Evolutionary conservation across 139 green algal species (phyloP).

Genomic region (Closterium sp.): DNA sequence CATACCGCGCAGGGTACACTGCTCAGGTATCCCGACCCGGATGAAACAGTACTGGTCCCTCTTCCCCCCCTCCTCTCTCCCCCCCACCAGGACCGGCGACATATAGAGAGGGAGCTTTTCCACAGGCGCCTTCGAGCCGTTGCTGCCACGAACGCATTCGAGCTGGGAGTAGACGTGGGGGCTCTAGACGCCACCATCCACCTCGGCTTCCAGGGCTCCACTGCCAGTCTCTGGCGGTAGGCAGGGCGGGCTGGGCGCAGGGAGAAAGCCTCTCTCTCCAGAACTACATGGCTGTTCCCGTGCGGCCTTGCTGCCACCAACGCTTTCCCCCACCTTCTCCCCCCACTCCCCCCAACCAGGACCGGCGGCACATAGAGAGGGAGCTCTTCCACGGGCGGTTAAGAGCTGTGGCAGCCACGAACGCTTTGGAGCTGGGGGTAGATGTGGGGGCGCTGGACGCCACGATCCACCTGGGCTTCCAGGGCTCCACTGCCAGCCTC

Average conservation of each 20-base stretch:
- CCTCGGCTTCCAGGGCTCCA: constrained; percentile 75
- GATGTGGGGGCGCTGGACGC: constrained; percentile 91
- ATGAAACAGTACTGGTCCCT: constrained; percentile 58
- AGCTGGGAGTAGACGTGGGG: constrained; percentile 95
- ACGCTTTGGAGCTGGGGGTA: constrained; percentile 92
- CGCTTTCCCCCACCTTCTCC: background rate
- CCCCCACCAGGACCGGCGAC: constrained; percentile 31
- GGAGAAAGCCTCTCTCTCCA: constrained; percentile 74
- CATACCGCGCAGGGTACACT: constrained; percentile 61
- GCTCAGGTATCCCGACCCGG: constrained; percentile 38
- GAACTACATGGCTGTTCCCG: constrained; percentile 84
- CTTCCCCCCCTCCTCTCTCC: background rate
- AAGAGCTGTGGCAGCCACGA: constrained; percentile 83
- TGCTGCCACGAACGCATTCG: constrained; percentile 91
- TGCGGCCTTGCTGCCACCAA: constrained; percentile 69
- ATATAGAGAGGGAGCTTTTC: constrained; percentile 52
- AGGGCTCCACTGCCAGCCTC: constrained; percentile 73
- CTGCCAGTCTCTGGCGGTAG: constrained; percentile 83
- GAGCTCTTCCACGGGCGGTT: constrained; percentile 56
- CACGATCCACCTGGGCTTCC: constrained; percentile 89
- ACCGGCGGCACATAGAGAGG: constrained; percentile 50
- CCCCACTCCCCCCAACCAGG: background rate
- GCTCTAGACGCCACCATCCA: constrained; percentile 89
- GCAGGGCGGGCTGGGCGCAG: constrained; percentile 85
- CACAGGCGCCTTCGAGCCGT: constrained; percentile 64